Evolutionary conservation across 1,284 basidiomycete species (phyloP).

Genomic region (Fomitopsis palustris): DNA sequence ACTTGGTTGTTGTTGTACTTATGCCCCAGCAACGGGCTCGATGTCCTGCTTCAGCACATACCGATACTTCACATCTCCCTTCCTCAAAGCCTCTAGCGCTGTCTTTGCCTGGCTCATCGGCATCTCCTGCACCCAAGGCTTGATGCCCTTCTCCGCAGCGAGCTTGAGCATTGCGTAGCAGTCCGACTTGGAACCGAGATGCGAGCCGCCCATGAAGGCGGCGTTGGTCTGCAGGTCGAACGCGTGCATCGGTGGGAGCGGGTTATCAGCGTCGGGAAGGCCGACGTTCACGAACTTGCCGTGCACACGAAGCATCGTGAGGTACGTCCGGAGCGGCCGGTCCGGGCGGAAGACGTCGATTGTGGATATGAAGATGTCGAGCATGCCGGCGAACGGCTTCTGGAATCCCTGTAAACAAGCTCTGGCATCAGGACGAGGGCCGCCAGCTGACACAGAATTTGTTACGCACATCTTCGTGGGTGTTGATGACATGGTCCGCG

Average conservation of each 20-base stretch:
- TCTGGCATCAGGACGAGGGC: neutral
- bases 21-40: neutral
- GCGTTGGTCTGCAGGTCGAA: slow-evolving; percentile 34
- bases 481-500: neutral
- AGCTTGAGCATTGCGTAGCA: slow-evolving; percentile 53
- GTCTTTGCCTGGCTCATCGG: slow-evolving; percentile 54
- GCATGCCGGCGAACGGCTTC: slow-evolving; percentile 36
- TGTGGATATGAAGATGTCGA: slow-evolving; percentile 61
- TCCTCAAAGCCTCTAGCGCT: slow-evolving; percentile 48
- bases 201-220: slow-evolving; percentile 35
- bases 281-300: slow-evolving; percentile 49
- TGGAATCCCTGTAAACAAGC: slow-evolving; percentile 30
- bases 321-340: slow-evolving; percentile 30
- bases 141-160: slow-evolving; percentile 48
- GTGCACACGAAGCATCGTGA: slow-evolving; percentile 45
- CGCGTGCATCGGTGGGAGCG: slow-evolving; percentile 31
- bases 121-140: slow-evolving; percentile 44
- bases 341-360: slow-evolving; percentile 18
- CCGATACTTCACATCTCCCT: slow-evolving; percentile 47
- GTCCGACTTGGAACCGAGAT: slow-evolving; percentile 61
- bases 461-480: neutral
- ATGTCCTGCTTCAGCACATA: slow-evolving; percentile 38
- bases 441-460: neutral
- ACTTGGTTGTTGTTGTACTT: too few species aligned
- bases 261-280: slow-evolving; percentile 38